Evolutionary conservation across 2,329 filamentous ascomycete genomes (phyloP).

Genomic region (Hypoxylon sp.): DNA sequence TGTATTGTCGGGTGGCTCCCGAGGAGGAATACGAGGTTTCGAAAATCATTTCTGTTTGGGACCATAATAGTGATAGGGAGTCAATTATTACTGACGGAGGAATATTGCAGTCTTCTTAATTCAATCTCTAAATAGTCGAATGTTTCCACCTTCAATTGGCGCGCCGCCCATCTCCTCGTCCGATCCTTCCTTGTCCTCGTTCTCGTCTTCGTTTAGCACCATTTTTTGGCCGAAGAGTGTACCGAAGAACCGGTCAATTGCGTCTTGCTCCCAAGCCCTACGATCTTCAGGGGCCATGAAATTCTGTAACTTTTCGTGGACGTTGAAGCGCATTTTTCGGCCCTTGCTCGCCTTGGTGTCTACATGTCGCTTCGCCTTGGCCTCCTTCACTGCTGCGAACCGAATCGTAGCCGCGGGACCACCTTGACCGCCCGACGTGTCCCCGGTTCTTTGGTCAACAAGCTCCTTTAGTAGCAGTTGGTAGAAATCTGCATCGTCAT

Average conservation of each 20-base stretch:
- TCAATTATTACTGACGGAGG: constrained; percentile 17
- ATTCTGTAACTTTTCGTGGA: constrained; percentile 97
- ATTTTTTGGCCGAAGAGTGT: constrained; percentile 79
- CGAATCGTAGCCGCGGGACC: constrained; percentile 65
- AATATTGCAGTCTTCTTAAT: constrained; percentile 22
- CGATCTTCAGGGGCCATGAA: constrained; percentile 96
- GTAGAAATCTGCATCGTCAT: constrained; percentile 96
- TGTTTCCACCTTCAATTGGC: constrained; percentile 64
- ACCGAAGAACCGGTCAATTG: constrained; percentile 81
- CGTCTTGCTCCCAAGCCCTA: constrained; percentile 80
- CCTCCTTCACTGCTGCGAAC: constrained; percentile 77
- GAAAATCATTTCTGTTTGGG: constrained; percentile 32
- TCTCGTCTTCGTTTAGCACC: constrained; percentile 68
- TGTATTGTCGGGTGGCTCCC: constrained; percentile 25
- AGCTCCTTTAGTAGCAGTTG: constrained; percentile 92
- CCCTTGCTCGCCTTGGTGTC: constrained; percentile 97
- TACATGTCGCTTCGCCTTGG: constrained; percentile 83
- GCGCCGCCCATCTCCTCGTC: constrained; percentile 63
- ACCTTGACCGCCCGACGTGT: constrained; percentile 63
- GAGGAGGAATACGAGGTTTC: constrained; percentile 35
- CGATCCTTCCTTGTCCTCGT: constrained; percentile 53
- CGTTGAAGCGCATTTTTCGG: constrained; percentile 90
- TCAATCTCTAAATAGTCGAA: constrained; percentile 62
- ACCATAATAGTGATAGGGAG: not conserved
- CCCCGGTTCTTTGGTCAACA: constrained; percentile 85